Percentiles rank a stretch among this genome's conserved stretches.
phyloP scores from a whole-genome alignment of 192 early-diverging fungal genomes.

The Entomortierella beljakovae region DNA sequence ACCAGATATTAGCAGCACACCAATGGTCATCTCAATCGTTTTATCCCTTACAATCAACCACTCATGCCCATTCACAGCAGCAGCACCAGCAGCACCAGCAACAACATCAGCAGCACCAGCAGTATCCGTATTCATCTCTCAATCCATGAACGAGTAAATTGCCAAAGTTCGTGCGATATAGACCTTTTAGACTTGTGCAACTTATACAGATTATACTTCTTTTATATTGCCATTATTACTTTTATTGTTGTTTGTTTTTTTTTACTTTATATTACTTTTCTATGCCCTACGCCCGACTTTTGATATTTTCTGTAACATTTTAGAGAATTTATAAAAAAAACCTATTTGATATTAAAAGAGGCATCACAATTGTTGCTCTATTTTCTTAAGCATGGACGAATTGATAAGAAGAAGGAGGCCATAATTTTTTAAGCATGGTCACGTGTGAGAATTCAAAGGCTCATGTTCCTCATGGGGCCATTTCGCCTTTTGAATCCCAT shows the following conservation, averaged over 20 bases:
- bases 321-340: no score
- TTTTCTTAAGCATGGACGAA: no score
- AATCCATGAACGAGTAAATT: background rate
- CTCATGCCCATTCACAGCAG: conserved; percentile 2
- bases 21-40: conserved; percentile 10
- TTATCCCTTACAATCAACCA: background rate
- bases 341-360: no score
- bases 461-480: no score
- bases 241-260: background rate
- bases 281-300: no score
- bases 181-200: background rate
- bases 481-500: no score
- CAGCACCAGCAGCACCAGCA: conserved; percentile 16
- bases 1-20: background rate
- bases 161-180: background rate
- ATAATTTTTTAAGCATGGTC: no score
- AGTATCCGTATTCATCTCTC: background rate
- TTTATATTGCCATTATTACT: background rate
- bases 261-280: background rate
- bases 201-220: background rate
- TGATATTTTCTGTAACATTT: no score
- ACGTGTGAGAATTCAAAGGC: no score
- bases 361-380: no score
- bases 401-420: no score
- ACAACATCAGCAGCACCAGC: conserved; percentile 8